Base-by-base conservation (phyloP, 2,329 filamentous ascomycete genomes). In the Apiospora marii region DNA sequence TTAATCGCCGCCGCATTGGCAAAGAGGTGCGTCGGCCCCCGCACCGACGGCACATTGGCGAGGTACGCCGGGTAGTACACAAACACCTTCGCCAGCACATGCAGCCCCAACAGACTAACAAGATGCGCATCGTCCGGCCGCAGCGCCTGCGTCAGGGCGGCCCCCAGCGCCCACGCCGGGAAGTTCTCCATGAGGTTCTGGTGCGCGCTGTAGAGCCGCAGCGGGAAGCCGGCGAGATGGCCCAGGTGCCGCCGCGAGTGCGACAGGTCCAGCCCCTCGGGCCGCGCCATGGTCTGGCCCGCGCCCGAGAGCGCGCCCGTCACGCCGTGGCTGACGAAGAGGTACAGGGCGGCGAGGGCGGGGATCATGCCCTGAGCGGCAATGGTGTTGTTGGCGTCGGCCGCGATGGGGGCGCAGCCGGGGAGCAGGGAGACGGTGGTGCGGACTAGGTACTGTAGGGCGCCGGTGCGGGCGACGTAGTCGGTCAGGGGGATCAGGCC, bases 21-120 rank as follows among this genome's bases (percentile, higher is more conserved):
- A 16, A 61, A 22, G 0, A 61, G 7, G 6, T 61, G 53, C 2
- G 30, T 12, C 30, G 12, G 2, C 30, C 30, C 30, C 30, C 53
- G 3, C 16, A 61, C 6, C 16, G 8, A 5, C 30, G 53, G 53
- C 53, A 61, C 53, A n/a, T 61, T 14, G 3, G 53, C 53, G 16
- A 61, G 4, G 16, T 61, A 61, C 30, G 58, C 58, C 19, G 58
- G 30, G 34, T 64, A 64, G 34, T 64, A 64, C 58, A 64, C 58
- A 5, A 64, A 64, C 19, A 41, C 58, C 58, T 64, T 64, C 8
- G 19, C 34, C 30, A 64, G 8, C 8, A 64, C 22, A 19, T 64
- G 58, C 34, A 64, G 30, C 1, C 58, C 58, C 30, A 41, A 1
- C 58, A 64, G 19, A 10, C 58, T 34, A 0, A 41, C 58, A 6